Evolutionary conservation across 202 grass and related monocot species (phyloP).

Genomic region (Digitaria exilis): DNA sequence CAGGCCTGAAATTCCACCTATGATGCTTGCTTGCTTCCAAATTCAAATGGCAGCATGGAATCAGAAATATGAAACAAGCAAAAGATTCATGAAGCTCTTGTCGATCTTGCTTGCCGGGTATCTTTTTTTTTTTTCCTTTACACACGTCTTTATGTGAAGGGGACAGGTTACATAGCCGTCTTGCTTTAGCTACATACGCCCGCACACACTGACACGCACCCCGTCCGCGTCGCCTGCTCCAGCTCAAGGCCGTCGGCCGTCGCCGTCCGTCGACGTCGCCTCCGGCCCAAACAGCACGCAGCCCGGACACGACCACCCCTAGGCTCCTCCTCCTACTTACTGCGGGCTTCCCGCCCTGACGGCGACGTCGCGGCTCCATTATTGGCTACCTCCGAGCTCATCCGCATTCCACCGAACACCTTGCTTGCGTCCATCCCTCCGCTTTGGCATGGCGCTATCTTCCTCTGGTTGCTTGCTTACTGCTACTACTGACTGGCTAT

Average conservation of each 20-base stretch:
- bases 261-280: conserved; percentile 28
- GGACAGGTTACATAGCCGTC: conserved; percentile 17
- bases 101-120: conserved; percentile 19
- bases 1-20: not conserved
- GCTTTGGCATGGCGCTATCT: conserved; percentile 4
- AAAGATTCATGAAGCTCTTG: not conserved
- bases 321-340: not conserved
- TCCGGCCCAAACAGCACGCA: conserved; percentile 6
- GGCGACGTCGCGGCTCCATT: conserved; percentile 53
- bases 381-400: conserved; percentile 45
- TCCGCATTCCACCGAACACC: conserved; percentile 47
- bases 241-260: not conserved
- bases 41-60: not conserved
- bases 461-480: not conserved
- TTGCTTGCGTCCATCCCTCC: conserved; percentile 15
- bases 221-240: not conserved
- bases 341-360: conserved; percentile 30
- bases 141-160: conserved; percentile 36
- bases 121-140: conserved; percentile 35
- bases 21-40: not conserved
- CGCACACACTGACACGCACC: not conserved
- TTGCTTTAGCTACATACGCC: conserved; percentile 27
- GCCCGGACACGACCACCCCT: not conserved
- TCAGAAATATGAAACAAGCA: not conserved
- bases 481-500: conserved; percentile 15